These are phyloP conservation scores for Backusella australiensis DNA, from an alignment of 192 early-diverging fungal genomes.

Conservation along the genomic window DNA sequence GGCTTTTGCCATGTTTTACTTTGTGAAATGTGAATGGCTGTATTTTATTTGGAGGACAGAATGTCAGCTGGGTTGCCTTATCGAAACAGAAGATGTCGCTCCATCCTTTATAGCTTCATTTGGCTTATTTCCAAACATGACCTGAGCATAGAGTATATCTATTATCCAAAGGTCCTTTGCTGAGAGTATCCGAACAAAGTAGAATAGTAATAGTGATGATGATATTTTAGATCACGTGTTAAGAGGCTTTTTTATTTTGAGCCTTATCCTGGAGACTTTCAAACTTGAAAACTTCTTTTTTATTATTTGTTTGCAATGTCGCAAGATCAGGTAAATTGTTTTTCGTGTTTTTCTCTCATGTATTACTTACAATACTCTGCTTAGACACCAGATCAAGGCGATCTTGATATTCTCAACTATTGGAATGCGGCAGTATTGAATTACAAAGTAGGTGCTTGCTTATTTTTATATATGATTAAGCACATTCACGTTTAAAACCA, in stretches of 20 bases:
- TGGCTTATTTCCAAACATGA: too few relatives aligned
- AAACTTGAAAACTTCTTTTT: background rate
- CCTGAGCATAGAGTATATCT: too few relatives aligned
- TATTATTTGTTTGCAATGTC: background rate
- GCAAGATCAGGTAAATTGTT: background rate
- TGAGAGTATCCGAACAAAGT: too few relatives aligned
- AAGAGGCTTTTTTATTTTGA: background rate
- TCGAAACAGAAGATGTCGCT: background rate
- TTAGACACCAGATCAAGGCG: background rate
- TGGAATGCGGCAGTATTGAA: background rate
- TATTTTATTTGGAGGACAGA: background rate
- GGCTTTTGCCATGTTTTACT: background rate
- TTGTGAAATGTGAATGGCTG: too few relatives aligned
- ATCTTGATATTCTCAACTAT: constrained; percentile 14
- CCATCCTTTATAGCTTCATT: too few relatives aligned
- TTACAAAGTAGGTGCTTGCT: constrained; percentile 6
- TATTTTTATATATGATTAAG: too few relatives aligned
- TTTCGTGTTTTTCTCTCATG: background rate
- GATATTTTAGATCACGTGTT: background rate
- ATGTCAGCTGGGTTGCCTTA: background rate
- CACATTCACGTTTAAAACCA: background rate
- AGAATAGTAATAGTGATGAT: too few relatives aligned
- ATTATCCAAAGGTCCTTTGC: too few relatives aligned
- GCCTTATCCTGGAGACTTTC: background rate
- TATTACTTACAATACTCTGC: background rate